A percentile compares a stretch with the other conserved stretches of the same genome.
Conservation (phyloP, 495 filamentous ascomycete genomes). For the Xylaria curta region DNA sequence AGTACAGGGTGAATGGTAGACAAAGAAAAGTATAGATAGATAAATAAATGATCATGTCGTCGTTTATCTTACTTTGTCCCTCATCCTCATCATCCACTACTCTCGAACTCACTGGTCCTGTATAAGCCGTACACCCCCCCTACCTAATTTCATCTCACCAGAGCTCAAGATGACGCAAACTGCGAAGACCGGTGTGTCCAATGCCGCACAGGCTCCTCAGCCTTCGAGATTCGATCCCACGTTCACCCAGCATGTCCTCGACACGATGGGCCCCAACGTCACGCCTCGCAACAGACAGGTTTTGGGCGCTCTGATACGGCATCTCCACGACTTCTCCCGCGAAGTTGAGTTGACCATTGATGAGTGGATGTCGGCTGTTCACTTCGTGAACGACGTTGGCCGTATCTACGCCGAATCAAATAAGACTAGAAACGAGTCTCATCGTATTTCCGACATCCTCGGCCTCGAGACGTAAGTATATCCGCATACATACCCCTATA, state of each 20-base stretch:
- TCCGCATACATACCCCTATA: neutral
- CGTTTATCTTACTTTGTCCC: neutral
- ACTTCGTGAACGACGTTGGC: slow-evolving; percentile 62
- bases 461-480: slow-evolving; percentile 76
- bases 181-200: slow-evolving; percentile 30
- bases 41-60: slow-evolving; percentile 13
- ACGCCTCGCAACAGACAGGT: slow-evolving; percentile 70
- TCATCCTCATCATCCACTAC: neutral
- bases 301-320: slow-evolving; percentile 69
- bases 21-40: neutral
- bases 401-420: slow-evolving; percentile 57
- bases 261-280: slow-evolving; percentile 77
- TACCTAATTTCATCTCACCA: slow-evolving; percentile 20
- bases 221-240: slow-evolving; percentile 67
- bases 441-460: slow-evolving; percentile 78
- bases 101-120: neutral
- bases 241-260: slow-evolving; percentile 77
- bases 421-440: slow-evolving; percentile 72
- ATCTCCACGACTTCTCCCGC: slow-evolving; percentile 84
- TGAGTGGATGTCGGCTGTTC: slow-evolving; percentile 80
- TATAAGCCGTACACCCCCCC: neutral
- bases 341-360: slow-evolving; percentile 80
- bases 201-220: slow-evolving; percentile 35
- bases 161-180: slow-evolving; percentile 31
- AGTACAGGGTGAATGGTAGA: neutral